Evolutionary conservation across 768 basidiomycete species (phyloP), one percentile per base, ranked within the genome.

Genomic region (Dentipellis sp.): DNA sequence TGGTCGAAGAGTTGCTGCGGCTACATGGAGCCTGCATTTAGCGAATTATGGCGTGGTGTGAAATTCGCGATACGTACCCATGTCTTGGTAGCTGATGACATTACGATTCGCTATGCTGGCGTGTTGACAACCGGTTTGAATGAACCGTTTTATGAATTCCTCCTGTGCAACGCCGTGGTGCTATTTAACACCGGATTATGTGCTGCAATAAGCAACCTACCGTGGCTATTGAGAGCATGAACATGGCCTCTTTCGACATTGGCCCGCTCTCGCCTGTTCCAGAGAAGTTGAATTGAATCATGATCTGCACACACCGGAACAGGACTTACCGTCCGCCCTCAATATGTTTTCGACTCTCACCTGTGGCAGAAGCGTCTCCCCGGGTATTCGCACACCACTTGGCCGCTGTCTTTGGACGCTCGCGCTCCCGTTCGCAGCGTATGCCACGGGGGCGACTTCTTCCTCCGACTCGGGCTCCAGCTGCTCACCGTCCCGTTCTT

Each of bases 171-270:
- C 59, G 6, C 42, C 55, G 56, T 2, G 61, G 54, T 52, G 60
- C 60, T 34, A 62, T 35, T 11, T 58, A 62, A 29, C 60, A 36
- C 12, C 53, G 55, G 39, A 62, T 60, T 17, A 55, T 55, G 4
- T 42, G 17, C 40, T 16, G 11, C 16, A 17, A 16, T 17, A 17
- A 17, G 47, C n/a, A 49, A 54, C 61, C 4, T 45, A 60, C 61
- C 1, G 61, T 62, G 39, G 61, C 61, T 35, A 62, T 36, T 11
- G 61, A 62, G 17, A 62, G 46, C 9, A 56, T 56, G 42, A 60
- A 62, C 21, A 57, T 55, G 2, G 61, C 61, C 54, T 62, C 61
- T 49, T 62, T 62, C 12, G 61, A 62, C 61, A 62, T 62, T 2
- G 61, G 61, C 17, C 61, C 61, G 17, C 53, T 58, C 51, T 57